Evolutionary conservation across 1,139 yeast species (phyloP), one percentile per base, ranked within the genome.

Genomic region (Suhomyces bokatorum): DNA sequence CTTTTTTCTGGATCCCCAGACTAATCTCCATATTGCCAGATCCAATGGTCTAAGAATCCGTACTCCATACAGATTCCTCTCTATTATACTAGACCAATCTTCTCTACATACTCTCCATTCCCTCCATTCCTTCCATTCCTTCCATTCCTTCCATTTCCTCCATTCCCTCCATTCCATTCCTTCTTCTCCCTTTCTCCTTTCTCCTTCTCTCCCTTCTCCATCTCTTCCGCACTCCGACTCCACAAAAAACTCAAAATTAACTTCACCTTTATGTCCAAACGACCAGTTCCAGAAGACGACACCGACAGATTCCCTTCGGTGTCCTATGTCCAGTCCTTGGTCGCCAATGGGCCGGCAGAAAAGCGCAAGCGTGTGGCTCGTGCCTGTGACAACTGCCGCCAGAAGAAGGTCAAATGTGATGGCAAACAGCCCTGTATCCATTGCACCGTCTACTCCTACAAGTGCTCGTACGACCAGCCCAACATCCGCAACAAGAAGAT

Each of bases 341-440:
- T 16, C 17, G 7, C 36, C 40, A 30, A 26, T 9, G 20, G 30
- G 12, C 7, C 40, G 7, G 11, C 22, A 9, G 47, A 44, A 13
- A 89, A 88, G 63, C 74, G 96, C 42, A 77, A 90, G 57, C 69
- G 96, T 44, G 96, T 88, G 26, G 80, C 93, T 1, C 70, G 93
- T 43, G 96, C 96, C 2, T 89, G 97, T 63, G 93, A 86, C 57
- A 82, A 82, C 48, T 89, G 95, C 63, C 67, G 85, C 57, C 75
- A 80, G 62, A 84, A 87, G 62, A 89, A 89, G 64, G 91, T 88
- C 55, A 86, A 86, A 59, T 89, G 97, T 65, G 95, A 88, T 52
- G 97, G 96, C 13, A 81, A 82, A 58, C 83, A 83, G 55, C 96
- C 96, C 1, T 89, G 97, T 65, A 83, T 85, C 39, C 95, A 87